Percentiles rank a stretch among this genome's conserved stretches.
Conservation (phyloP, 306 rosid species). For the Quercus aquifolioides region DNA sequence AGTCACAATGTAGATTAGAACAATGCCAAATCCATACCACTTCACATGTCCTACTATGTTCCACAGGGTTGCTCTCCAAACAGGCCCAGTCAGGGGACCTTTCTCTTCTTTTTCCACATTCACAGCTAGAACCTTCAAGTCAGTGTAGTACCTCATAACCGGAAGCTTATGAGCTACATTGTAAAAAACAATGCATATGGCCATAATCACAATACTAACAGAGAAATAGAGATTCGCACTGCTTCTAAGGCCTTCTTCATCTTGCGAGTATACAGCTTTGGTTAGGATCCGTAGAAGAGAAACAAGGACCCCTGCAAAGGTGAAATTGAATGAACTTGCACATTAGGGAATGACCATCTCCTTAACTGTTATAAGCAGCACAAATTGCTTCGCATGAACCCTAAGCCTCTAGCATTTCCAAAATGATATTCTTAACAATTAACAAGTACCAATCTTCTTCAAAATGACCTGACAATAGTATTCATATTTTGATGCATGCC, state of each 20-base stretch:
- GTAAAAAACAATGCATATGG: constrained; percentile 58
- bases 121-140: constrained; percentile 56
- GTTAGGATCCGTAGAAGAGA: constrained; percentile 71
- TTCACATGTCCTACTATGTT: constrained; percentile 54
- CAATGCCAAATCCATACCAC: constrained; percentile 73
- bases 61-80: constrained; percentile 63
- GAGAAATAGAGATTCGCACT: constrained; percentile 84
- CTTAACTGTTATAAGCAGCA: neutral
- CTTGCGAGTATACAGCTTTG: constrained; percentile 77
- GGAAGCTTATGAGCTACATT: constrained; percentile 74
- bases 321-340: neutral
- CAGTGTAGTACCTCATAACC: constrained; percentile 66
- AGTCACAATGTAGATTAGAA: constrained; percentile 72
- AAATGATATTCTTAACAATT: no score
- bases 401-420: no score
- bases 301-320: constrained; percentile 67
- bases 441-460: no score
- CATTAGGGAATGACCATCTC: neutral
- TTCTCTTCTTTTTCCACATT: constrained; percentile 44
- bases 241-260: constrained; percentile 57
- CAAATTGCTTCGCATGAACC: no score
- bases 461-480: no score
- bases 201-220: constrained; percentile 62
- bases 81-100: constrained; percentile 49
- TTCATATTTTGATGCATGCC: no score